Base-by-base conservation (phyloP, 352 stramenopile species). In the Globisporangium rhizosaccharum region DNA sequence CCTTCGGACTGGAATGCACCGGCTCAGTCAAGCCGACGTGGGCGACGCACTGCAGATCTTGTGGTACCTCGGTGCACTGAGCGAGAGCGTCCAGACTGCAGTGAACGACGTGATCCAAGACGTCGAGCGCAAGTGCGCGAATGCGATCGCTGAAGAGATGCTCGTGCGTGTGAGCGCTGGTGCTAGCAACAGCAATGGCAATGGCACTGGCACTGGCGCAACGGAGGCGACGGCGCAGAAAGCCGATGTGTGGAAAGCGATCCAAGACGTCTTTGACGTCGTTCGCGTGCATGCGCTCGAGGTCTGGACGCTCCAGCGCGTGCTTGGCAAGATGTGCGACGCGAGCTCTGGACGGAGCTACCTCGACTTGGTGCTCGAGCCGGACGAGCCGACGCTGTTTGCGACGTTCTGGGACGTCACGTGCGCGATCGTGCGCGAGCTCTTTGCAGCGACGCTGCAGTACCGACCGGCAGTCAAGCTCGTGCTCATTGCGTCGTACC, bases 271-370 rank as follows among this genome's bases (percentile, higher is more conserved):
- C 1, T 89, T 95, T 62, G 79, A 92, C 41, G 70, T 68, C 28
- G 72, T 93, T 14, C 82, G 81, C 17, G 53, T 70, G 0, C 73
- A 90, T 59, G 82, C 84, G 20, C 59, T 95, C 0, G 80, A 93
- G 68, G 82, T 95, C 26, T 95, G 85, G 85, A 92, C 91, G 65
- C 59, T 95, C 28, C 78, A 95, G 68, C 83, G 82, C n/a, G 84
- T 93, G 44, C 72, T 95, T n/a, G 56, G 76, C 8, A 92, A 93
- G 64, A 88, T 92, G 76, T 42, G 76, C 17, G 82, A 88, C 26
- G 39, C 71, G 10, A 49, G 51, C 26, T 73, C 75, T 12, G 62
- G 67, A 12, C 72, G 73, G 50, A 79, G 66, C 48, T 93, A 90
- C 55, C 57, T 92, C 25, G 80, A 90, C 46, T 44, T 92, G 45